Base-by-base conservation (phyloP, 2,329 filamentous ascomycete species). In the Colletotrichum incanum region DNA sequence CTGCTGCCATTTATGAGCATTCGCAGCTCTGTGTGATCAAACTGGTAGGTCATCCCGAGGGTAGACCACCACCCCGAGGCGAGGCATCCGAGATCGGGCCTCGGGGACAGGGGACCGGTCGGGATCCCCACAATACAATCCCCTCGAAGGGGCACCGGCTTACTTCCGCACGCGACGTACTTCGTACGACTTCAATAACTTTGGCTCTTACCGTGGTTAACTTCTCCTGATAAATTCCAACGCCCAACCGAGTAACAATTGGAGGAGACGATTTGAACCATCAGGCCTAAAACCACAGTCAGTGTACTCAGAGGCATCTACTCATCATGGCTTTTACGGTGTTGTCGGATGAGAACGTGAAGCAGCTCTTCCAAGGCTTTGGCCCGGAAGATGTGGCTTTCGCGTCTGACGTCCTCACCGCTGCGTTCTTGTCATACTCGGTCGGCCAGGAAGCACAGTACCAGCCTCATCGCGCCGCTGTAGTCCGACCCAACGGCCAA, bases 351-450 rank as follows among this genome's bases (percentile, higher is more conserved):
- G 81, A 85, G 49, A 84, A 91, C 78, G 87, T 91, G 76, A 84
- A 84, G 74, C 75, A 78, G 9, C 79, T 92, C 43, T 83, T 92
- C 50, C 87, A 91, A 74, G 84, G 80, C 69, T 82, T 92, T 20
- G 87, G 80, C 1, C 74, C 79, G 3, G 84, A 86, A 3, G 88
- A 92, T 75, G 85, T 92, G 37, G 76, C 86, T 34, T 80, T 86
- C n/a, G 82, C 92, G 9, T 90, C 91, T 73, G 80, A 85, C 74
- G 87, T 85, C 31, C 86, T 93, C 6, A 87, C 87, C 31, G 87
- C 91, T 71, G 89, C 89, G 0, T 82, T 93, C 5, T 89, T 90
- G 76, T 89, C 90, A 77, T 93, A 93, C 77, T 92, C 90, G 0
- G 91, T 89, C 18, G 87, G 88, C 4, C 87, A 86, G 31, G 90